phyloP scores from a whole-genome alignment of 2,329 filamentous ascomycete genomes.

The Exophiala lecanii-corni region DNA sequence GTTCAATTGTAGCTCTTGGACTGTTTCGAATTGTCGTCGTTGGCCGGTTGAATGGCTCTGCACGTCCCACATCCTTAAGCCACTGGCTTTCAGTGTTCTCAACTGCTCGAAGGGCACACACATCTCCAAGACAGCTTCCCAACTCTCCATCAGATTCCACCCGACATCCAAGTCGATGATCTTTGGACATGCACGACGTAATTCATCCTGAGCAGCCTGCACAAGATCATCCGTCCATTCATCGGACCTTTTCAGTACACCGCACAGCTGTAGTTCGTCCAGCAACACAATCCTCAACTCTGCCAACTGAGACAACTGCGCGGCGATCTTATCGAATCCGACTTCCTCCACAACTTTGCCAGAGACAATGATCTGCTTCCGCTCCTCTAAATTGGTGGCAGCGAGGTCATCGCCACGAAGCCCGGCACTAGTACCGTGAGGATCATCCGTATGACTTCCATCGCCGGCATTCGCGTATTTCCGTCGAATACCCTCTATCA shows the following conservation, averaged over 20 bases:
- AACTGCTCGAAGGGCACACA: conserved; percentile 66
- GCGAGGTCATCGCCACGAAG: neutral
- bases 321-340: conserved; percentile 87
- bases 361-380: conserved; percentile 53
- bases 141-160: conserved; percentile 69
- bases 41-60: neutral
- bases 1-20: conserved; percentile 57
- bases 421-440: neutral
- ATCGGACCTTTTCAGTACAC: conserved; percentile 24
- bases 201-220: conserved; percentile 40
- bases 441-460: conserved; percentile 12
- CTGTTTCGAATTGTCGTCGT: conserved; percentile 36
- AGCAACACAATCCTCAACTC: conserved; percentile 78
- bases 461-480: conserved; percentile 71
- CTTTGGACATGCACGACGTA: conserved; percentile 54
- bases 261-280: conserved; percentile 64
- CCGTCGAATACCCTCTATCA: conserved; percentile 71
- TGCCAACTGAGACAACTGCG: conserved; percentile 68
- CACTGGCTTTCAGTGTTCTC: conserved; percentile 57
- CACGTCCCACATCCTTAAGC: conserved; percentile 17
- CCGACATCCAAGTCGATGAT: conserved; percentile 76
- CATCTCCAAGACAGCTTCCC: conserved; percentile 64
- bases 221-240: conserved; percentile 23
- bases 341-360: conserved; percentile 87
- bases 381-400: too few relatives aligned